phyloP scores from a whole-genome alignment of 768 basidiomycete species.

The Rhodotorula taiwanensis region DNA sequence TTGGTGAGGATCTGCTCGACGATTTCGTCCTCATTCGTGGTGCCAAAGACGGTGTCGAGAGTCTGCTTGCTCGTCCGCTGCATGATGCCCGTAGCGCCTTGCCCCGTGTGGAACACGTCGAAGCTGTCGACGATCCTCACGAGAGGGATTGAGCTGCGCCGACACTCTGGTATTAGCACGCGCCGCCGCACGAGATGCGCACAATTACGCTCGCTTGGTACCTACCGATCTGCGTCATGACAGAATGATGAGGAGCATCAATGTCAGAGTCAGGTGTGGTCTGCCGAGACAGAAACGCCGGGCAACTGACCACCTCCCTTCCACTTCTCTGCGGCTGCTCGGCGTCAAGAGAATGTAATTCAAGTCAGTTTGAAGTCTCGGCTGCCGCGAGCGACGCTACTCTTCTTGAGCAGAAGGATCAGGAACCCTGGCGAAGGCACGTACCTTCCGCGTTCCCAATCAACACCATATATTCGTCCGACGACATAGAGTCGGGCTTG shows the following conservation, averaged over 20 bases:
- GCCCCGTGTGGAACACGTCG: conserved; percentile 60
- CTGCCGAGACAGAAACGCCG: neutral
- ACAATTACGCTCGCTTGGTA: neutral
- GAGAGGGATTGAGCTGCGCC: conserved; percentile 56
- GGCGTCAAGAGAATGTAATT: too few relatives aligned
- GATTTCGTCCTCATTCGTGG: conserved; percentile 61
- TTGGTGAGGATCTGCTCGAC: conserved; percentile 56
- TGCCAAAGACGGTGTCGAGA: conserved; percentile 65
- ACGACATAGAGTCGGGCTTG: conserved; percentile 65
- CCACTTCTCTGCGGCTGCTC: conserved; percentile 63
- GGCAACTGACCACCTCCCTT: conserved; percentile 61
- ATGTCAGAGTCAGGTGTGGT: neutral
- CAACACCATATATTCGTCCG: conserved; percentile 65
- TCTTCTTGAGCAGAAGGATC: too few relatives aligned
- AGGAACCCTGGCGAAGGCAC: too few relatives aligned
- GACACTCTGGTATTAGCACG: too few relatives aligned
- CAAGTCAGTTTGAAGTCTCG: too few relatives aligned
- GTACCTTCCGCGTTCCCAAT: conserved; percentile 36
- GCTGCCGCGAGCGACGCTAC: too few relatives aligned
- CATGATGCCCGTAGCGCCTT: conserved; percentile 62
- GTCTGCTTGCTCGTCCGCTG: conserved; percentile 72
- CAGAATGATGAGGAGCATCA: neutral
- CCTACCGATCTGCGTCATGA: conserved; percentile 15
- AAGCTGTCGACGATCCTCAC: conserved; percentile 77
- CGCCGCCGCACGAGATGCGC: neutral